Percentiles rank a stretch among this genome's conserved stretches.
Evolutionary conservation across 306 rosid genomes (phyloP).

Genomic region (Sesbania bispinosa): DNA sequence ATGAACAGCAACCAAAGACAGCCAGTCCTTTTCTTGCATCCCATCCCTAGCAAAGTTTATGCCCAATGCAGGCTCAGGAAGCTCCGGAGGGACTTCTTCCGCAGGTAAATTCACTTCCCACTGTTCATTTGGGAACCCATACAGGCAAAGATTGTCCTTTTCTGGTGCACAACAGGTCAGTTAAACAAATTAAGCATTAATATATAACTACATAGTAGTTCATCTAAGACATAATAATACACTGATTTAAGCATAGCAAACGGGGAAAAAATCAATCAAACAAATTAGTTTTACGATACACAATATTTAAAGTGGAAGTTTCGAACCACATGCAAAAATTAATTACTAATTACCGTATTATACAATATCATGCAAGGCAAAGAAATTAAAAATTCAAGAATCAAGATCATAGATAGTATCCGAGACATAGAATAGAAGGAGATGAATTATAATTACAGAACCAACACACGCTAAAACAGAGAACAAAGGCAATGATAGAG

Average conservation of each 20-base stretch:
- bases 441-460: not conserved
- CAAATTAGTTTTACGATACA: not conserved
- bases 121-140: slow-evolving; percentile 28
- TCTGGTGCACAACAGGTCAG: slow-evolving; percentile 3
- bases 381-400: not conserved
- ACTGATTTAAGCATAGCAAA: not conserved
- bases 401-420: no score
- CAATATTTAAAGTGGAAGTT: not conserved
- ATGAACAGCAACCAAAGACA: slow-evolving; percentile 38
- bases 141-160: slow-evolving; percentile 34
- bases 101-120: slow-evolving; percentile 39
- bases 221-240: not conserved
- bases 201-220: not conserved
- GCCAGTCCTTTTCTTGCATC: slow-evolving; percentile 39
- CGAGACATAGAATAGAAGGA: no score
- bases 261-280: not conserved
- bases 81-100: slow-evolving; percentile 40
- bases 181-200: not conserved
- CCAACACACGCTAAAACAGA: not conserved
- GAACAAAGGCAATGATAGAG: not conserved
- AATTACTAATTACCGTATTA: not conserved
- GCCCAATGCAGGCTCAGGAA: slow-evolving; percentile 35
- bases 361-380: not conserved
- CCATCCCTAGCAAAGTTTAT: slow-evolving; percentile 41
- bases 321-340: not conserved